phyloP scores from a whole-genome alignment of 192 early-diverging fungal species.

The Neocallimastix lanati region DNA sequence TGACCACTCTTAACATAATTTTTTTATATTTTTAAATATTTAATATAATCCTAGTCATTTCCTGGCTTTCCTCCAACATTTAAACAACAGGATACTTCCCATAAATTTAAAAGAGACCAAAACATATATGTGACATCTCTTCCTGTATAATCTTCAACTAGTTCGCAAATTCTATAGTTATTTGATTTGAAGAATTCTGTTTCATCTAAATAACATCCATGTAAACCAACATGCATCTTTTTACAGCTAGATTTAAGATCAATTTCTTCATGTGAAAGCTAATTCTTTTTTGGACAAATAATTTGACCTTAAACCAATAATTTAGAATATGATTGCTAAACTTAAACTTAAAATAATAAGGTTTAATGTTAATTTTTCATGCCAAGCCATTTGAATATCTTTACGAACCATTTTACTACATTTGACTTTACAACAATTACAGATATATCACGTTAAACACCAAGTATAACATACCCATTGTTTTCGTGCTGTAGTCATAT shows the following conservation, averaged over 20 bases:
- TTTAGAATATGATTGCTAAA: slow-evolving; percentile 59
- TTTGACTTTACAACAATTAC: not conserved
- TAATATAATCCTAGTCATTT: not conserved
- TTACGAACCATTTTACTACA: not conserved
- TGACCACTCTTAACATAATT: not conserved
- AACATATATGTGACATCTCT: not conserved
- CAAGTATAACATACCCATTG: not conserved
- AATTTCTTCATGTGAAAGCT: not conserved
- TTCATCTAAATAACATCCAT: not conserved
- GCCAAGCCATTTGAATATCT: slow-evolving; percentile 73
- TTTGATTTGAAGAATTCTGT: not conserved
- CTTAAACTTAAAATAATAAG: slow-evolving; percentile 64
- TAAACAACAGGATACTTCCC: not conserved
- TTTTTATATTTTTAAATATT: not conserved
- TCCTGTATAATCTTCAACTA: not conserved
- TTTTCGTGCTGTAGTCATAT: not conserved
- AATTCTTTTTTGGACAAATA: slow-evolving; percentile 54
- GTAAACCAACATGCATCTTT: not conserved
- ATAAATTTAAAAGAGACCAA: not conserved
- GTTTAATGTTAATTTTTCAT: slow-evolving; percentile 88
- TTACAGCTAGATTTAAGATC: not conserved
- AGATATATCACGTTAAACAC: not conserved
- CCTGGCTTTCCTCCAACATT: not conserved
- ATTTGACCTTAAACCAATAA: slow-evolving; percentile 53
- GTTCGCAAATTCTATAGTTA: not conserved